These are phyloP conservation scores for Cryptosporidium sp. DNA, from an alignment of 169 alveolate genomes.

Conservation along the genomic window DNA sequence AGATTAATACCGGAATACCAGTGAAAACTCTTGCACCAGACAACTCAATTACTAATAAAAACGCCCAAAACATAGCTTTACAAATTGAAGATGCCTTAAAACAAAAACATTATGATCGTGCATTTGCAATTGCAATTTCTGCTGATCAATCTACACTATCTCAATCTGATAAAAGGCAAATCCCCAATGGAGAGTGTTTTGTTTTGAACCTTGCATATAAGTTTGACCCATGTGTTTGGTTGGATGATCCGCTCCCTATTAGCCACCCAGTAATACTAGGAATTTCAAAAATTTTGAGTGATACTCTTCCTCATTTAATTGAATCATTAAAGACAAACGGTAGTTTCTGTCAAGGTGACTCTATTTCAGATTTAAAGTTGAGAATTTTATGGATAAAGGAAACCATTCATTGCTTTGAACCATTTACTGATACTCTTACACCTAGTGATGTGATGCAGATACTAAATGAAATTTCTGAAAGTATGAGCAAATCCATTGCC, in stretches of 20 bases:
- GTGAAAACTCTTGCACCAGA: background rate
- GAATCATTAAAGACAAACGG: background rate
- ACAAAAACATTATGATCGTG: constrained; percentile 56
- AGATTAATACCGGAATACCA: background rate
- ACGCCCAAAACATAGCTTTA: background rate
- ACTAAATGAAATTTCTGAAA: constrained; percentile 34
- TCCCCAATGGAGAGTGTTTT: constrained; percentile 36
- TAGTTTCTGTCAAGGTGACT: background rate
- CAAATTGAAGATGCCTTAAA: constrained; percentile 54
- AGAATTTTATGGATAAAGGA: constrained; percentile 53
- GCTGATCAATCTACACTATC: constrained; percentile 45
- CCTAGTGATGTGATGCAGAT: constrained; percentile 33
- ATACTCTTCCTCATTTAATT: constrained; percentile 19
- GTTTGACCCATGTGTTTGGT: constrained; percentile 56
- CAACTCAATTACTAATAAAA: background rate
- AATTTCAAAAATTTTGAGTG: constrained; percentile 22
- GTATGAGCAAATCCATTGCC: background rate
- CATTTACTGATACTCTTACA: constrained; percentile 47
- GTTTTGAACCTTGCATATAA: constrained; percentile 44
- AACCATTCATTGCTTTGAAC: constrained; percentile 64
- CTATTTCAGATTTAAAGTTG: constrained; percentile 14
- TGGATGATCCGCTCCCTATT: constrained; percentile 55
- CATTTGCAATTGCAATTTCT: constrained; percentile 66
- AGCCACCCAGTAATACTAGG: constrained; percentile 51
- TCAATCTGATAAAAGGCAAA: background rate